Evolutionary conservation across 2,329 filamentous ascomycete genomes (phyloP), one percentile per base, ranked within the genome.

Genomic region (Colletotrichum sp.): DNA sequence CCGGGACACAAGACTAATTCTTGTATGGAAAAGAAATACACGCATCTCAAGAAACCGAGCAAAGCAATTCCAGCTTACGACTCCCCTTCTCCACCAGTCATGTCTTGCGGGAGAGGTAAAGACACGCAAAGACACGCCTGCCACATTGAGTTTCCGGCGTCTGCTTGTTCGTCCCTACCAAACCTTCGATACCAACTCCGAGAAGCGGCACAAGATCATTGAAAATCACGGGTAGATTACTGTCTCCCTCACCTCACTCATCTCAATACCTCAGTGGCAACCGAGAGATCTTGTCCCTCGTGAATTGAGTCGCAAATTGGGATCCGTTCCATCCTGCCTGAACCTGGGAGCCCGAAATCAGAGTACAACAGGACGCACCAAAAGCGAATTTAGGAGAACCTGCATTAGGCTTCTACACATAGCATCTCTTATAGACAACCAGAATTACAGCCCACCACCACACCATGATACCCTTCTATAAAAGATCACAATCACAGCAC

Each of bases 51-150:
- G n/a, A 52, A 13, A 1, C 44, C 1, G 6, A 52, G n/a, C 6
- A 8, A 52, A 52, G 44, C 18, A 5, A 22, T 22, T 48, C 9
- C n/a, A 5, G 12, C 44, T 22, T 12, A 8, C 6, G n/a, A 9
- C 0, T 52, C n/a, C 10, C 6, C 44, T 52, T 52, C 12, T 4
- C 12, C 44, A 1, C 12, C n/a, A 22, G 9, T 22, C 6, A 0
- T 22, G 3, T 0, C 9, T 48, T n/a, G n/a, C 44, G 9, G n/a
- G 8, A 48, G 18, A 48, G 9, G 10, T 13, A 6, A 48, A 48
- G 9, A 48, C 18, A n/a, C 3, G 44, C 6, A 6, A 48, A 48
- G 9, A 48, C 18, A n/a, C 3, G 44, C 6, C n/a, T 10, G 10
- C 5, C 44, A 48, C 18, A 7, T 22, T 3, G 3, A 22, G 6